Evolutionary conservation across 768 basidiomycete species (phyloP).

Genomic region (Rhodotorula graminis): DNA sequence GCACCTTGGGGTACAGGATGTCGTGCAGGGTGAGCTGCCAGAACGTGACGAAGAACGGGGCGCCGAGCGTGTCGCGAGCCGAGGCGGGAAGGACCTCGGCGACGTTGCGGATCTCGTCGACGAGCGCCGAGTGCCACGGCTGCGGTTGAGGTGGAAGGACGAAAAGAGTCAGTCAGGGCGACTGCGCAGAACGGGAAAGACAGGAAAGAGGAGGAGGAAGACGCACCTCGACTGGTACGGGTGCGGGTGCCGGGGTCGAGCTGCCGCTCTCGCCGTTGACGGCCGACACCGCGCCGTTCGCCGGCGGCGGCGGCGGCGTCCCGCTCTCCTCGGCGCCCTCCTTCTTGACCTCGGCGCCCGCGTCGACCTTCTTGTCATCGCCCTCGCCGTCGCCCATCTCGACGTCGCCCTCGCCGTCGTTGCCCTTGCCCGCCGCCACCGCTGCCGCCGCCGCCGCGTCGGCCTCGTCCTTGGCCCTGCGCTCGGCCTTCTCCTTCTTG

Average conservation of each 20-base stretch:
- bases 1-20: slow-evolving; percentile 66
- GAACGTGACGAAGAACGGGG: slow-evolving; percentile 89
- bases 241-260: background rate
- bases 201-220: too few relatives aligned
- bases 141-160: slow-evolving; percentile 38
- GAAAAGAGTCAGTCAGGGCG: background rate
- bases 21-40: slow-evolving; percentile 95
- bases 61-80: slow-evolving; percentile 51
- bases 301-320: slow-evolving; percentile 5
- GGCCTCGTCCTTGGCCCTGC: background rate
- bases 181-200: too few relatives aligned
- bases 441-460: background rate
- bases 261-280: background rate
- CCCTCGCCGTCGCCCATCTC: slow-evolving; percentile 38
- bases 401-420: slow-evolving; percentile 18
- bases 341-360: too few relatives aligned
- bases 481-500: slow-evolving; percentile 19
- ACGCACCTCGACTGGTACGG: background rate
- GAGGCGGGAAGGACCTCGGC: slow-evolving; percentile 61
- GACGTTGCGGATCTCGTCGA: slow-evolving; percentile 68
- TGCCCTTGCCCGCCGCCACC: background rate
- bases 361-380: background rate
- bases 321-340: slow-evolving; percentile 12
- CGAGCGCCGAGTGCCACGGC: slow-evolving; percentile 72
- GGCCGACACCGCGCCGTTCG: background rate